phyloP scores from a whole-genome alignment of 176 grass and related monocot species.

The Ampelocalamus luodianensis region DNA sequence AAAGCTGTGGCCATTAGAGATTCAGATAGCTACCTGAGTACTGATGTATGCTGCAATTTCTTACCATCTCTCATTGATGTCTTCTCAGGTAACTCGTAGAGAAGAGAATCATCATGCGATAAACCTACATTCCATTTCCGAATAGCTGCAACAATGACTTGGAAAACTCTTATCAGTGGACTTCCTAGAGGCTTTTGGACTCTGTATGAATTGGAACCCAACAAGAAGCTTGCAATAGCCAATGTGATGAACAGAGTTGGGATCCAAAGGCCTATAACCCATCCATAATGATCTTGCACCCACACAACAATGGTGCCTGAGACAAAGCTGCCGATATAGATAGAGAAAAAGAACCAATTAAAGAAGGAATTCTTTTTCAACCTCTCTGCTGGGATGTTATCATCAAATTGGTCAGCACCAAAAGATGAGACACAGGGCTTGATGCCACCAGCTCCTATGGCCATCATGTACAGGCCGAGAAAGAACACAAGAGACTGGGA shows the following conservation, averaged over 20 bases:
- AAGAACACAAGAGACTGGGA: constrained; percentile 55
- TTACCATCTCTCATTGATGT: constrained; percentile 51
- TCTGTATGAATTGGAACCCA: constrained; percentile 62
- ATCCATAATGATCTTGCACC: constrained; percentile 82
- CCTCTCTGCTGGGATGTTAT: constrained; percentile 48
- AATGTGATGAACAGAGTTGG: constrained; percentile 73
- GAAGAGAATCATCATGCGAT: constrained; percentile 55
- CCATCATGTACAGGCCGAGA: constrained; percentile 74
- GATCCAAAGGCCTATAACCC: constrained; percentile 74
- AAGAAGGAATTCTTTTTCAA: constrained; percentile 69
- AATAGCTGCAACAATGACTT: constrained; percentile 60
- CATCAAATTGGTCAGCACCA: constrained; percentile 83
- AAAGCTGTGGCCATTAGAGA: not conserved
- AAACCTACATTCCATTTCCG: constrained; percentile 56
- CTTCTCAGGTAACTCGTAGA: constrained; percentile 54
- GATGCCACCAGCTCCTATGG: constrained; percentile 71
- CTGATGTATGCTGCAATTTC: constrained; percentile 60
- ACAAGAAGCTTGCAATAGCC: constrained; percentile 70
- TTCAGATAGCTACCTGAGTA: constrained; percentile 47
- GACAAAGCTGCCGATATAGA: constrained; percentile 75
- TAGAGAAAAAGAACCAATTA: constrained; percentile 89
- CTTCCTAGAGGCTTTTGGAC: constrained; percentile 74
- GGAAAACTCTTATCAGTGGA: constrained; percentile 61
- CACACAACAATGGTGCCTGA: constrained; percentile 72
- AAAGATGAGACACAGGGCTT: constrained; percentile 83